These are phyloP conservation scores for Psidium guajava DNA, from an alignment of 345 rosid genomes.

Conservation along the genomic window DNA sequence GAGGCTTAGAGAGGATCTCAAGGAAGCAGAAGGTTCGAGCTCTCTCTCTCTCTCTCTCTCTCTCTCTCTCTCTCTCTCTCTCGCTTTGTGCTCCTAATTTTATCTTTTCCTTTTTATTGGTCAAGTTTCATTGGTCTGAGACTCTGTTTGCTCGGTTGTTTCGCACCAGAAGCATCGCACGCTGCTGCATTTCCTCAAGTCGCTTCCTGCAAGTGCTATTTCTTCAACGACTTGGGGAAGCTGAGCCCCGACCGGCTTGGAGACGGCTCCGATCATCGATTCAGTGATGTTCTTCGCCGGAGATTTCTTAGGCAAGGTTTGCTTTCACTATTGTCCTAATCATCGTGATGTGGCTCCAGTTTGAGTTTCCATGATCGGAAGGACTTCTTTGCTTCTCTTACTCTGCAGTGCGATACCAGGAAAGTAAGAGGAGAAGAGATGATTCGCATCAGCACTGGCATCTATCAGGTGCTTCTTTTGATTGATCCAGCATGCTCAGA, in stretches of 20 bases:
- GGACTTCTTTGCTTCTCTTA: background rate
- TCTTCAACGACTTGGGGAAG: conserved; percentile 74
- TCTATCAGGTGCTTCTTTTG: conserved; percentile 23
- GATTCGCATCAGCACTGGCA: conserved; percentile 15
- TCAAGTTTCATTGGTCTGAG: background rate
- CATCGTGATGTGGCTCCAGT: background rate
- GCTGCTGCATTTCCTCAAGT: conserved; percentile 47
- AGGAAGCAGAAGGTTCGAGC: conserved; percentile 60
- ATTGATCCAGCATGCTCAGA: background rate
- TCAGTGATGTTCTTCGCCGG: conserved; percentile 56
- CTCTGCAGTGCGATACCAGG: conserved; percentile 44
- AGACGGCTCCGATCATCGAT: conserved; percentile 38
- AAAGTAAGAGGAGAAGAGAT: conserved; percentile 25
- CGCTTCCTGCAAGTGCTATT: conserved; percentile 78
- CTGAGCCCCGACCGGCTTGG: conserved; percentile 18
- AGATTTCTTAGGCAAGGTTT: conserved; percentile 78
- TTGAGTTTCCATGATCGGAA: background rate
- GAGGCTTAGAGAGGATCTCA: conserved; percentile 65
- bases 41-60: background rate
- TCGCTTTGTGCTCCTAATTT: background rate
- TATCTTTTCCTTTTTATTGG: background rate
- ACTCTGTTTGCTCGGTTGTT: background rate
- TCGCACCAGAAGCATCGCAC: conserved; percentile 36
- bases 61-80: background rate
- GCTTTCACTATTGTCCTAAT: background rate